Evolutionary conservation across 1,139 yeast species (phyloP), one percentile per base, ranked within the genome.

Genomic region (Saccharomyces hybrid): DNA sequence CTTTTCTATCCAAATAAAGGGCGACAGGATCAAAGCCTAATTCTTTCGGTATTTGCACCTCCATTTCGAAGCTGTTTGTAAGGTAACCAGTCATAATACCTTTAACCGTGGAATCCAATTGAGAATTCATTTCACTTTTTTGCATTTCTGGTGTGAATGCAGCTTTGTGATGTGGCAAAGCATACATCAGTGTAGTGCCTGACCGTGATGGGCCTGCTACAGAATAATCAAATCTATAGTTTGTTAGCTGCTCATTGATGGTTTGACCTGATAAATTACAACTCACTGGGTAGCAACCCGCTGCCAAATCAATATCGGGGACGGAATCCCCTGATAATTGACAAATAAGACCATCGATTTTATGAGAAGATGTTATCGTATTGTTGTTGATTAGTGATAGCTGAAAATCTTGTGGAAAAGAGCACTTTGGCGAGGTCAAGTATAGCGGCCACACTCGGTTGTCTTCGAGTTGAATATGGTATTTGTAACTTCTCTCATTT

Each of bases 131-230:
- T 9, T 55, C 59, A 11, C 58, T 51, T 1, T 61, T 55, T 2
- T 49, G n/a, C 55, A 58, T 64, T 1, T 52, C 50, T 21, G 61
- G 50, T 14, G 73, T 66, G 53, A 83, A 74, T 0, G 79, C 71
- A 24, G 75, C 76, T 55, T 78, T 80, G 60, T 86, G 93, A 65
- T 86, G 95, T 1, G 93, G 93, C 21, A 85, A 74, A 1, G 80
- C 78, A 70, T 76, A 74, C 74, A 82, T 77, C 75, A 79, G 61
- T 2, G 67, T 71, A 34, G 58, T 66, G 2, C 71, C 73, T 11
- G 66, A 64, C 4, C 67, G 68, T 3, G 77, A 71, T 0, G 57
- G 48, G 2, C 82, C 82, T 0, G 64, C 52, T 2, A 68, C 61
- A 2, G 58, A 54, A 59, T 78, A 79, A 7, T 67, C 62, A 44